phyloP scores from a whole-genome alignment of 75 land plant species.

The Isoetes taiwanensis region DNA sequence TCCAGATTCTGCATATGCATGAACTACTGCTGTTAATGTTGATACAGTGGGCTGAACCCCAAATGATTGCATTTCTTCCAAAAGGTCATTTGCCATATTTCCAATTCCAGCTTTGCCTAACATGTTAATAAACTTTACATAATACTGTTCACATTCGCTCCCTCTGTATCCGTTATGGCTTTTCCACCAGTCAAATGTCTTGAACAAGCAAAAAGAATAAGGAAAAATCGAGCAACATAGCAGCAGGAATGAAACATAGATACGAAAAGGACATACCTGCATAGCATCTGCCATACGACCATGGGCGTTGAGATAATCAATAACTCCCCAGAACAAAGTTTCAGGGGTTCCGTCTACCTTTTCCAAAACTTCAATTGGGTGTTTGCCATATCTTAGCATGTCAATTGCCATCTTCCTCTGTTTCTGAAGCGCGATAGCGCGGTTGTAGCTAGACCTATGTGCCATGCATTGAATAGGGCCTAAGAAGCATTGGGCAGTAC shows the following conservation, averaged over 20 bases:
- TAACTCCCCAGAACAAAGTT: constrained; percentile 17
- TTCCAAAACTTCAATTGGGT: constrained; percentile 15
- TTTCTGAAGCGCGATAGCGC: no score
- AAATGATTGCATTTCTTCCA: constrained; percentile 29
- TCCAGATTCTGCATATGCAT: constrained; percentile 43
- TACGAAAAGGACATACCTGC: constrained; percentile 9
- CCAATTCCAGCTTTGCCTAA: constrained; percentile 22
- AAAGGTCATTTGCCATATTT: constrained; percentile 26
- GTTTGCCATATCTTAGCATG: constrained; percentile 14
- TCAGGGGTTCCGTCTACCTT: constrained; percentile 6
- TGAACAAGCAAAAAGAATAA: neutral
- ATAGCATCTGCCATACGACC: constrained; percentile 15
- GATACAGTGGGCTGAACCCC: constrained; percentile 27
- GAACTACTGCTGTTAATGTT: constrained; percentile 54
- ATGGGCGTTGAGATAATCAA: constrained; percentile 14
- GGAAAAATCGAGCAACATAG: no score
- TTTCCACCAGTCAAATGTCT: constrained; percentile 35
- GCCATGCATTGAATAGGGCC: no score
- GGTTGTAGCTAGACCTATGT: no score
- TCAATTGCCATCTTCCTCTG: constrained; percentile 9
- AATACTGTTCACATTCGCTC: constrained; percentile 20
- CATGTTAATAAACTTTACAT: constrained; percentile 16
- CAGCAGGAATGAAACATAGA: neutral
- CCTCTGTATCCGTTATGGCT: constrained; percentile 11
- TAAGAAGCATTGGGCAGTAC: no score